phyloP scores from a whole-genome alignment of 495 filamentous ascomycete species.

The Xylaria sp. region DNA sequence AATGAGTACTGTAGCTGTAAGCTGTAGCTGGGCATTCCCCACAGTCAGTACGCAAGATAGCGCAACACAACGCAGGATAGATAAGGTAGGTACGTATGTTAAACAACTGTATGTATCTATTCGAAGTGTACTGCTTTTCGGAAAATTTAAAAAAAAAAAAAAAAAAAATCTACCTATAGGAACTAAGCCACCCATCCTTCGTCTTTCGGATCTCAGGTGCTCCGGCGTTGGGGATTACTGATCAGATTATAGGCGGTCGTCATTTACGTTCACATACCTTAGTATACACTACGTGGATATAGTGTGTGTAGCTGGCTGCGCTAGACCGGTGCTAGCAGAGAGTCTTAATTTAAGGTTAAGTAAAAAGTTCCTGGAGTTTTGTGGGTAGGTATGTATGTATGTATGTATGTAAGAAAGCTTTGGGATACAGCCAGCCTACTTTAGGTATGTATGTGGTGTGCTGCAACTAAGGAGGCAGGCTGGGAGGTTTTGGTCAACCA shows the following conservation, averaged over 20 bases:
- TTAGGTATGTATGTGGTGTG: not conserved
- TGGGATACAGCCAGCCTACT: not conserved
- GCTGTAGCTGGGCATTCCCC: not conserved
- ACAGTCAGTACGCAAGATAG: constrained; percentile 10
- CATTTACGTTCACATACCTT: not conserved
- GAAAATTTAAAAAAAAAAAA: too few relatives aligned
- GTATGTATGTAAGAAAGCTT: constrained; percentile 7
- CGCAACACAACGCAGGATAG: too few relatives aligned
- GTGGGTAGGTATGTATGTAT: too few relatives aligned
- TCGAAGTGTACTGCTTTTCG: too few relatives aligned
- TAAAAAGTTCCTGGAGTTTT: too few relatives aligned
- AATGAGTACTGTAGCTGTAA: too few relatives aligned
- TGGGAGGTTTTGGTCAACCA: not conserved
- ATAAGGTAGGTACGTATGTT: too few relatives aligned
- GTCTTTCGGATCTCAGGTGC: not conserved
- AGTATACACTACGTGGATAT: not conserved
- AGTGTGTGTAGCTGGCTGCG: not conserved
- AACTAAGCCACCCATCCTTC: not conserved
- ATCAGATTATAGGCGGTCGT: not conserved
- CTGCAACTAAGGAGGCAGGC: not conserved
- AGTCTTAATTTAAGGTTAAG: not conserved
- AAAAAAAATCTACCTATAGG: too few relatives aligned
- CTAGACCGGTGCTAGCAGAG: not conserved
- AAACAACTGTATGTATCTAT: not conserved
- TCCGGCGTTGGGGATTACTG: not conserved